phyloP scores from a whole-genome alignment of 345 rosid species.

The Gossypium anomalum region DNA sequence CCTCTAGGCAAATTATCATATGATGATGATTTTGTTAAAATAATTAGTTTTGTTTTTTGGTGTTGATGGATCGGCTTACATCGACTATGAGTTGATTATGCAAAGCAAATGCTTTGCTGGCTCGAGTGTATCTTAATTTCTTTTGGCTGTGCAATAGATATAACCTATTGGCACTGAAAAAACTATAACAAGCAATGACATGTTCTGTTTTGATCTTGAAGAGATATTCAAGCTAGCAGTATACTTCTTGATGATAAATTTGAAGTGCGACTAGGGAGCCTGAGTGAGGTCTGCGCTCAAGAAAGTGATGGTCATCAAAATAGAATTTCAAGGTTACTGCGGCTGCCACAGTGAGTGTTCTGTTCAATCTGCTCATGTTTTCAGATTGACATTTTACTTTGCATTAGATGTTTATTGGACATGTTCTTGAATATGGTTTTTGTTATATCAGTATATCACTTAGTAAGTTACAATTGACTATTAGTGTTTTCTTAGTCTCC shows the following conservation, averaged over 20 bases:
- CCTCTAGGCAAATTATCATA: neutral
- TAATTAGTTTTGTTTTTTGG: neutral
- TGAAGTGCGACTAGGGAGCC: conserved; percentile 93
- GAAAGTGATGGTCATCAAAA: conserved; percentile 85
- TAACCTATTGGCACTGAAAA: neutral
- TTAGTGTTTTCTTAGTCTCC: neutral
- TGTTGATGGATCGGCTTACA: neutral
- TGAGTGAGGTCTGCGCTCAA: conserved; percentile 74
- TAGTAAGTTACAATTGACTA: neutral
- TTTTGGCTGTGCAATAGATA: neutral
- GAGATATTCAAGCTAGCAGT: conserved; percentile 99
- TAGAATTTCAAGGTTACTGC: conserved; percentile 80
- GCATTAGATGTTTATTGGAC: neutral
- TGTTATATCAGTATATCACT: neutral
- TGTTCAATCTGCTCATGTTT: neutral
- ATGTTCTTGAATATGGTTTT: neutral
- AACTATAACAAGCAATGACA: conserved; percentile 20
- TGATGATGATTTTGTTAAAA: neutral
- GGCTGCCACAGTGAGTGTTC: conserved; percentile 80
- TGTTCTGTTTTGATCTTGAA: conserved; percentile 29
- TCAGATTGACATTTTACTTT: neutral
- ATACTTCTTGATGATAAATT: conserved; percentile 97
- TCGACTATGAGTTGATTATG: neutral
- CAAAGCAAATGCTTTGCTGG: neutral
- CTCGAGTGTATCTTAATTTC: neutral